A percentile compares a stretch with the other conserved stretches of the same genome.
Evolutionary conservation across 1,284 basidiomycete genomes (phyloP).

Genomic region (Clitocybe nebularis): DNA sequence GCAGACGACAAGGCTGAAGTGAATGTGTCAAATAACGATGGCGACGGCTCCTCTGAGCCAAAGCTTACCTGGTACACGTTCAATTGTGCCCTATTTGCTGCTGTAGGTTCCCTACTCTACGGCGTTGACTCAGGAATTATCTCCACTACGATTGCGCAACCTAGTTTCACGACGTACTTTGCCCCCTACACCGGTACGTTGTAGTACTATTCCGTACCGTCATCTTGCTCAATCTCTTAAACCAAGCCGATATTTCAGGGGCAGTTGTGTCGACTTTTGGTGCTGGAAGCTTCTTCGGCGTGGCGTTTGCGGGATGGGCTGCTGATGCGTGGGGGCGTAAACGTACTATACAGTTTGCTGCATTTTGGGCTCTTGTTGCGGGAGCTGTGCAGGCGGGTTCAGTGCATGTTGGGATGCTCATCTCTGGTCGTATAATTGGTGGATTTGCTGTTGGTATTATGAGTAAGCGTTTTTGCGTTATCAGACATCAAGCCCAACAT

Average conservation of each 20-base stretch:
- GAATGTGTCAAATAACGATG: no score
- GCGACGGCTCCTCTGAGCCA: background rate
- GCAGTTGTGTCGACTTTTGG: slow-evolving; percentile 8
- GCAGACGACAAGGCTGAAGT: no score
- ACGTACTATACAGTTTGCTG: slow-evolving; percentile 7
- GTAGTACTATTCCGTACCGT: background rate
- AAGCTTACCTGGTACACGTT: slow-evolving; percentile 11
- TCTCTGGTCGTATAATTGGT: slow-evolving; percentile 6
- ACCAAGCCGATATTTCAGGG: slow-evolving; percentile 7
- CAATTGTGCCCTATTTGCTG: slow-evolving; percentile 8
- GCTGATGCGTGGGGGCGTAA: slow-evolving; percentile 8
- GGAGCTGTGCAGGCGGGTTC: slow-evolving; percentile 9
- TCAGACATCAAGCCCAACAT: no score
- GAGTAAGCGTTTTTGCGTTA: slow-evolving; percentile 1
- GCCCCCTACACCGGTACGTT: slow-evolving; percentile 8
- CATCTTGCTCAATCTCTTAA: background rate
- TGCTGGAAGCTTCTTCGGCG: slow-evolving; percentile 7
- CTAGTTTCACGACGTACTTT: slow-evolving; percentile 7
- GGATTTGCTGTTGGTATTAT: slow-evolving; percentile 10
- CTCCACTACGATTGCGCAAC: slow-evolving; percentile 8
- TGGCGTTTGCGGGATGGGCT: slow-evolving; percentile 9
- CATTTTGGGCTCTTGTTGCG: slow-evolving; percentile 9
- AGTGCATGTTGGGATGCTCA: slow-evolving; percentile 9
- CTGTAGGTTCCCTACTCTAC: slow-evolving; percentile 9
- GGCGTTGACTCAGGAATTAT: slow-evolving; percentile 12